Base-by-base conservation (phyloP, 169 alveolate species). In the Cryptosporidium ryanae region DNA sequence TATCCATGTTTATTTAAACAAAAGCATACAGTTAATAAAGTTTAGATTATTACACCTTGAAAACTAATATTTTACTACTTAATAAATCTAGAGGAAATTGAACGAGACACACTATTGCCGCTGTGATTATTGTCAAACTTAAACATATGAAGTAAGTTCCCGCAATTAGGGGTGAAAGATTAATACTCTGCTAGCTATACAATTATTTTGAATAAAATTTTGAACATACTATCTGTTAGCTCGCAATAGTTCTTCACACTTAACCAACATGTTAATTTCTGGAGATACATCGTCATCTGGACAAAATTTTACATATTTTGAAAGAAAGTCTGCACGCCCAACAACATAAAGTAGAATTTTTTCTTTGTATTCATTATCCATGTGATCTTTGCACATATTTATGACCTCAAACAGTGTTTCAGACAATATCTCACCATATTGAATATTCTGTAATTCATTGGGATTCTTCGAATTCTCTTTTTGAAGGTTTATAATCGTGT, bases 271-370 rank as follows among this genome's bases (percentile, higher is more conserved):
- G 8, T 52, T 15, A 38, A n/a, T 13, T 76, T 76, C 87, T 32
- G 87, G 87, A 27, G 87, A 76, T 17, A 61, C 21, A 32, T 76
- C 87, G 27, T 76, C 87, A 8, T 76, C 29, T 0, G 87, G 87
- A 59, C 18, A 38, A 4, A 23, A 2, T 25, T 34, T 76, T 6
- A 31, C 6, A 46, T 76, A 76, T 6, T 76, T 25, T 25, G 68
- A 13, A 44, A 76, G 48, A 23, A 76, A 76, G 34, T 5, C 23
- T 59, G 32, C 31, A 15, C 87, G 55, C 15, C 29, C n/a, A n/a
- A 23, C 27, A 43, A 76, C 44, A 17, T 61, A 23, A 18, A 34
- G 52, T 25, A 59, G 17, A 13, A 76, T 27, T 59, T 59, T 38
- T 18, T 43, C 64, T 46, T 17, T 61, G 6, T 17, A 44, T 1